These are phyloP conservation scores for Lachancea mirantina DNA, from an alignment of 805 yeast genomes.

Conservation along the genomic window DNA sequence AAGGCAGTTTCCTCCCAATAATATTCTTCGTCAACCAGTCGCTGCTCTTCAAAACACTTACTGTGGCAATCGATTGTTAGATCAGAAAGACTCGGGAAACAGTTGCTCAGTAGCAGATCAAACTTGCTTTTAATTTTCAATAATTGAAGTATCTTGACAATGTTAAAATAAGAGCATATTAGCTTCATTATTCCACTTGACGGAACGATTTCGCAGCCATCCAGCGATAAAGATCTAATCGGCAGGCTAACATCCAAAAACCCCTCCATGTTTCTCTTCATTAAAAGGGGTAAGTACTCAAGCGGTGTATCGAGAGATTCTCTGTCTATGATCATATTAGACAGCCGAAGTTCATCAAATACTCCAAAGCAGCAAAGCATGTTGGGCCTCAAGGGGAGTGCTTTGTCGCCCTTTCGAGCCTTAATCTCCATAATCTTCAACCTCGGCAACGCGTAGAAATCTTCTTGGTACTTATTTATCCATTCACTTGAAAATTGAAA, in stretches of 20 bases:
- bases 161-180: constrained; percentile 35
- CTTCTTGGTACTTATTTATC: constrained; percentile 22
- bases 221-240: constrained; percentile 26
- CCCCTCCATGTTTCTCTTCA: constrained; percentile 17
- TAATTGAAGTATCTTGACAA: constrained; percentile 35
- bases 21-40: constrained; percentile 19
- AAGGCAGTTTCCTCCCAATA: constrained; percentile 15
- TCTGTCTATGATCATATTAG: constrained; percentile 44
- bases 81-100: constrained; percentile 34
- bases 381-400: constrained; percentile 33
- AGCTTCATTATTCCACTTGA: constrained; percentile 33
- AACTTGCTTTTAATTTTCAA: constrained; percentile 35
- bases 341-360: constrained; percentile 38
- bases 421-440: constrained; percentile 23
- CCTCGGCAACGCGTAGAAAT: constrained; percentile 24
- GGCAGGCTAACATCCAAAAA: constrained; percentile 31
- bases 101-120: constrained; percentile 45
- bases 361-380: constrained; percentile 40
- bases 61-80: constrained; percentile 45
- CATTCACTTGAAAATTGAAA: constrained; percentile 25
- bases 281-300: constrained; percentile 28
- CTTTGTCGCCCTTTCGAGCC: constrained; percentile 13
- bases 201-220: constrained; percentile 32
- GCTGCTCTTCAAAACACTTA: constrained; percentile 32
- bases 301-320: constrained; percentile 31